These are phyloP conservation scores for Flaveria linearis DNA, from an alignment of 129 eudicot species.

Conservation along the genomic window DNA sequence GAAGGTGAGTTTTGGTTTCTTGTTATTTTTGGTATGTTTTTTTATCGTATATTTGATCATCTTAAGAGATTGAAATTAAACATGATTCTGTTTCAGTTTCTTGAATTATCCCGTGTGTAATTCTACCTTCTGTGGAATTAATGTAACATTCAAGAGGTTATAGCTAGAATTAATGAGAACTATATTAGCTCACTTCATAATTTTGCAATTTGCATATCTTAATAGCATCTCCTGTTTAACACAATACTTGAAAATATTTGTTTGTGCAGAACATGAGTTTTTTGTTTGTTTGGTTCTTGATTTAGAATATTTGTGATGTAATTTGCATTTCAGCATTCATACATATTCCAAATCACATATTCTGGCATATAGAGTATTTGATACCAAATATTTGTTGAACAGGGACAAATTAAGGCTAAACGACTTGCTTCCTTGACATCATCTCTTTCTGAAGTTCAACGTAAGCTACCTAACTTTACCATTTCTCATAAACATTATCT, in stretches of 20 bases:
- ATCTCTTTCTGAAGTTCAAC: slow-evolving; percentile 50
- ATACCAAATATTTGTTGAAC: slow-evolving; percentile 30
- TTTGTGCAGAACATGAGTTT: slow-evolving; percentile 5
- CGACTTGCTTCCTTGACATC: slow-evolving; percentile 77
- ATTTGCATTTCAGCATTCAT: neutral
- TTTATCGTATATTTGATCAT: neutral
- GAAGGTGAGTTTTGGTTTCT: slow-evolving; percentile 41
- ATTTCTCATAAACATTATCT: slow-evolving; percentile 1
- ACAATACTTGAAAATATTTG: neutral
- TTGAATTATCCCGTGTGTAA: neutral
- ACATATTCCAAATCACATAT: neutral
- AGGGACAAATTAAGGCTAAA: slow-evolving; percentile 76
- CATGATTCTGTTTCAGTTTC: neutral
- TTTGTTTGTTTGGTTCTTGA: neutral
- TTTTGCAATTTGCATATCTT: neutral
- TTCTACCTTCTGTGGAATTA: neutral
- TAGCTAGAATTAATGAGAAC: neutral
- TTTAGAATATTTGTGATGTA: neutral
- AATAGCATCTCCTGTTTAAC: neutral
- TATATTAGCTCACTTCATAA: neutral
- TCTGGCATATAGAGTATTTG: neutral
- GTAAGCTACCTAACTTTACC: slow-evolving; percentile 48
- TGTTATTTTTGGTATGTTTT: neutral
- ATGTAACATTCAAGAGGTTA: neutral
- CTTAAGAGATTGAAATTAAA: neutral